Evolutionary conservation across 2,329 filamentous ascomycete species (phyloP), one percentile per base, ranked within the genome.

Genomic region (Epichloe hybrida): DNA sequence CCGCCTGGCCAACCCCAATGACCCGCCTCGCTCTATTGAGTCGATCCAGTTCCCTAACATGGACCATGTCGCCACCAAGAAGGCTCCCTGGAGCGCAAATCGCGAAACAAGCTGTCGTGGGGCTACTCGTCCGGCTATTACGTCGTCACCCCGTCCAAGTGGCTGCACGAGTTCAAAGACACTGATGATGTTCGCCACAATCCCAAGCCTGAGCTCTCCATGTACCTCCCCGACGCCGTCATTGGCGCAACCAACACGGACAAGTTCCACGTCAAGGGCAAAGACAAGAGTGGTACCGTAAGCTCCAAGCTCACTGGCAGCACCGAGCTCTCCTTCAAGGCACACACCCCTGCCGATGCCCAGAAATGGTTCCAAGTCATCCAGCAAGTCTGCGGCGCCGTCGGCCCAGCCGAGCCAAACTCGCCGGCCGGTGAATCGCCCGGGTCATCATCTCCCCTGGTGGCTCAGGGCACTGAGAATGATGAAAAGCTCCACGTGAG

Each of bases 261-360:
- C 53, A 96, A 95, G 69, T 97, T 98, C 76, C 88, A 81, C 62
- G 76, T 98, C 66, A 95, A 95, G 73, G 93, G 93, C 66, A 97
- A 97, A 69, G 90, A 98, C 64, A 80, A 84, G 51, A 84, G 83
- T 61, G 86, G 86, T 64, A 86, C 84, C 56, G 70, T 96, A 56
- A 83, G 84, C 61, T 85, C 83, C 71, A 91, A 88, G 63, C 79
- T 96, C 57, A 80, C 84, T 46, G 87, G 90, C 57, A 80, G 71
- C 27, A 82, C 88, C 40, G 91, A 97, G 68, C 75, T 94, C 38
- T 72, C 77, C 34, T 96, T 96, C 80, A 94, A 94, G 71, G 89
- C 90, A 0, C 84, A 89, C 67, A 88, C 86, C 1, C 67, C 87
- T 2, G 74, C 77, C 31, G 88, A 95, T 56, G 89, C 91, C 0